phyloP scores from a whole-genome alignment of 1,139 yeast species.

The Lodderomyces parapsilosis region DNA sequence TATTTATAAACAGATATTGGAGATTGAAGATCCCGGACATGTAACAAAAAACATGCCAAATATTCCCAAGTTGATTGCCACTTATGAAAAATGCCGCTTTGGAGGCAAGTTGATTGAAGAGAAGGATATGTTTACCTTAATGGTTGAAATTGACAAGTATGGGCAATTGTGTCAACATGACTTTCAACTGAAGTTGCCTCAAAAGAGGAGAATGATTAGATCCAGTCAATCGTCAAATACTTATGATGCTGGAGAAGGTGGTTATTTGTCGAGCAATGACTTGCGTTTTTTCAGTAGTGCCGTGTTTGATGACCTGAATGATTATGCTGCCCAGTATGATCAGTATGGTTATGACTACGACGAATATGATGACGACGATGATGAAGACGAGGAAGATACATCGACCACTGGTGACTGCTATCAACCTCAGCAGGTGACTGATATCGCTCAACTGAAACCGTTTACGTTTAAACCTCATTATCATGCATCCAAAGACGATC shows the following conservation, averaged over 20 bases:
- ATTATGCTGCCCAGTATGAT: constrained; percentile 6
- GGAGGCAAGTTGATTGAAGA: constrained; percentile 63
- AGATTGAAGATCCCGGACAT: constrained; percentile 7
- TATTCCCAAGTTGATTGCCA: constrained; percentile 37
- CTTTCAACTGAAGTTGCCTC: constrained; percentile 14
- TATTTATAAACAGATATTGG: constrained; percentile 14
- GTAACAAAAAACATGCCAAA: constrained; percentile 18
- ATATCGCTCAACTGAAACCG: neutral
- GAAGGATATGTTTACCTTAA: constrained; percentile 58
- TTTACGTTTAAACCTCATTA: constrained; percentile 12
- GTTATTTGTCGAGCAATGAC: constrained; percentile 8
- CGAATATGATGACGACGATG: constrained; percentile 3
- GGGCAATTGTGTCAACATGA: constrained; percentile 17
- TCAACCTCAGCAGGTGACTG: neutral
- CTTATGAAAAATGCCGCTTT: constrained; percentile 73
- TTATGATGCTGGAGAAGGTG: constrained; percentile 8
- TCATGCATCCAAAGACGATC: constrained; percentile 9
- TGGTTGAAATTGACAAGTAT: constrained; percentile 36
- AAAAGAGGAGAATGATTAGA: constrained; percentile 9
- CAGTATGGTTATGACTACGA: constrained; percentile 7
- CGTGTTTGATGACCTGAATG: constrained; percentile 8
- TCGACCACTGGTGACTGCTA: constrained; percentile 1
- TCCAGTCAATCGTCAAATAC: constrained; percentile 7
- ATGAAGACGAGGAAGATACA: neutral
- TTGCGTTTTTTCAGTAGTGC: constrained; percentile 8